phyloP scores from a whole-genome alignment of 2,329 filamentous ascomycete species.

The Calonectria crousiana region DNA sequence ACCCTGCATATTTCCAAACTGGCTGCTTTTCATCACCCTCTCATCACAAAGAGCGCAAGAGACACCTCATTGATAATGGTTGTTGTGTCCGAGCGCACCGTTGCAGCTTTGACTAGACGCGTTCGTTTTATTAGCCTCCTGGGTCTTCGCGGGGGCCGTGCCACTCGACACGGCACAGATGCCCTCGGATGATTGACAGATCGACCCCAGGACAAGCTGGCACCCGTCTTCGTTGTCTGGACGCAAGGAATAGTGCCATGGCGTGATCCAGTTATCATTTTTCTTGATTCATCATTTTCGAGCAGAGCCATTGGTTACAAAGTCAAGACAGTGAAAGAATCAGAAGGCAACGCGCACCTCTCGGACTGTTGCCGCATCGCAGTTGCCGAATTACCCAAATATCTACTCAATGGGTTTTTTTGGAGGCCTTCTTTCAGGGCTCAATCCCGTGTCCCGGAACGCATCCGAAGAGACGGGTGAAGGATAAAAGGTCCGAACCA shows the following conservation, averaged over 20 bases:
- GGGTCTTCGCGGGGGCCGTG: neutral
- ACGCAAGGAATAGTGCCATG: neutral
- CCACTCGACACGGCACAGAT: neutral
- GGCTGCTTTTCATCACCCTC: neutral
- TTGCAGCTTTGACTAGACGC: conserved; percentile 1
- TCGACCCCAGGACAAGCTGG: neutral
- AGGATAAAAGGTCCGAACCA: neutral
- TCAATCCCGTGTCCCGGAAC: neutral
- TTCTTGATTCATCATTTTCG: neutral
- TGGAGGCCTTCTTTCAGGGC: neutral
- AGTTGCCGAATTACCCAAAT: neutral
- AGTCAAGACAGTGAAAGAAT: neutral
- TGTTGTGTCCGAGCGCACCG: neutral
- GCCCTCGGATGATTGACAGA: neutral
- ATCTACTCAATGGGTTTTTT: no score
- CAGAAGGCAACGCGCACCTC: neutral
- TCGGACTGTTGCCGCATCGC: neutral
- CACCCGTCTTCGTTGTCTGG: neutral
- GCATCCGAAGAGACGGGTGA: neutral
- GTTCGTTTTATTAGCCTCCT: neutral
- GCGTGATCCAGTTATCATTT: neutral
- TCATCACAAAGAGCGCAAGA: neutral
- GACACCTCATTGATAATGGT: neutral
- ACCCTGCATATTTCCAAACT: neutral
- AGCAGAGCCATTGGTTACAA: neutral